Evolutionary conservation across 768 basidiomycete species (phyloP), one percentile per base, ranked within the genome.

Genomic region (Tricholoma hemisulphureum): DNA sequence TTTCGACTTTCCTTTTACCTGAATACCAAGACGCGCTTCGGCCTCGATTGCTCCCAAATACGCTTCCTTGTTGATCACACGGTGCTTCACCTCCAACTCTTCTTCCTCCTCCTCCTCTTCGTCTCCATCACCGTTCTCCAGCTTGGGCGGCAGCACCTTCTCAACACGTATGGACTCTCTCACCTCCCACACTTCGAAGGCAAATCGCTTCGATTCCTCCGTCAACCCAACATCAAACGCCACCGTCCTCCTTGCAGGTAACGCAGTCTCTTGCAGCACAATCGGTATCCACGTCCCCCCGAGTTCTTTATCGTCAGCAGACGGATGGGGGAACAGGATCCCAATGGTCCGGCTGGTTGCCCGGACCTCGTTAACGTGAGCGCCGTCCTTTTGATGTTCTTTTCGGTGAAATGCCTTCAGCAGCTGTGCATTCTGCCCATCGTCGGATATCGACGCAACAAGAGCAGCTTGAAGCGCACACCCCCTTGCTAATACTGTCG

Each of bases 151-250:
- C 51, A 75, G 76, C 21, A 82, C 73, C 65, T 81, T 85, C 63
- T 89, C 88, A 18, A 87, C 68, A 56, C 83, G 81, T 59, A 91
- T 77, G 2, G 80, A 80, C 65, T 91, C 90, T 53, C 80, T 80
- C 16, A 85, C 84, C 67, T 93, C 90, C 88, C 89, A 91, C 24
- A 93, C 73, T 69, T 93, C 91, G 53, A 87, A 80, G 11, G 81
- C 85, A 41, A 90, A 74, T 63, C 73, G 74, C 64, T 77, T 81
- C 53, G 66, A 74, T 39, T 64, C 71, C 53, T 69, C 77, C 23
- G 62, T 62, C 1, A 88, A 69, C 20, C 76, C 78, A 23, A 86
- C 83, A 32, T 86, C 84, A 59, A 91, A 78, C 16, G 78, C 70
- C 45, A 88, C 73, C 10, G 76, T 76, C 28, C 91, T 72, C 39